A percentile compares a stretch with the other conserved stretches of the same genome.
phyloP scores from a whole-genome alignment of 1,284 basidiomycete genomes.

The Ganoderma leucocontextum region DNA sequence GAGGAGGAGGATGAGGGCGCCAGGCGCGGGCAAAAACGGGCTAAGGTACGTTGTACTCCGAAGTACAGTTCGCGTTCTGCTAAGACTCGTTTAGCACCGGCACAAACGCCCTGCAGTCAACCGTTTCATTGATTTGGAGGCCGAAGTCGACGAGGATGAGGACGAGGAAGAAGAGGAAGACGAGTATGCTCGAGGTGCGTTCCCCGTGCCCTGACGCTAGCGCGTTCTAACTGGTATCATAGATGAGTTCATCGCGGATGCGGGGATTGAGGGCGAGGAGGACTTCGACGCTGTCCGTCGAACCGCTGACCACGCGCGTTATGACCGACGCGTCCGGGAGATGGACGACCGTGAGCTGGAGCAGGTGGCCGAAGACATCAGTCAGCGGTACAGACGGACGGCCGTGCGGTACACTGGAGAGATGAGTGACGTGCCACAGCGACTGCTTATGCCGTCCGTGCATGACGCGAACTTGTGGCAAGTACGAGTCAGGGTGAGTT shows the following conservation, averaged over 20 bases:
- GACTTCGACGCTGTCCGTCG: slow-evolving; percentile 73
- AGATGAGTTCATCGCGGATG: slow-evolving; percentile 88
- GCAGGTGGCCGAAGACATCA: slow-evolving; percentile 87
- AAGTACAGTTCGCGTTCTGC: slow-evolving; percentile 18
- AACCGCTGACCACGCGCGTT: slow-evolving; percentile 76
- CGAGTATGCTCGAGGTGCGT: slow-evolving; percentile 77
- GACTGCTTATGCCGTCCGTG: slow-evolving; percentile 96
- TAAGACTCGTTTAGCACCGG: slow-evolving; percentile 53
- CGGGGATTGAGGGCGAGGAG: slow-evolving; percentile 69
- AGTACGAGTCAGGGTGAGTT: slow-evolving; percentile 88
- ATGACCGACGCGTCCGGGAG: slow-evolving; percentile 81
- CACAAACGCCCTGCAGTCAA: slow-evolving; percentile 72
- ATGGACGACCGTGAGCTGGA: slow-evolving; percentile 87
- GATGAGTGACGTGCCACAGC: slow-evolving; percentile 94
- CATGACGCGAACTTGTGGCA: slow-evolving; percentile 98
- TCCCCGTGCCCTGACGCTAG: background rate
- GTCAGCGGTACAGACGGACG: slow-evolving; percentile 80
- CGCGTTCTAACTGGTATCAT: slow-evolving; percentile 7
- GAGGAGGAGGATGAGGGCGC: slow-evolving; percentile 51
- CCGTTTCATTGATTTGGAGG: slow-evolving; percentile 95
- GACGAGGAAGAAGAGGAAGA: slow-evolving; percentile 96
- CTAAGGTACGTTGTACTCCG: slow-evolving; percentile 54
- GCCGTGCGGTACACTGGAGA: slow-evolving; percentile 85
- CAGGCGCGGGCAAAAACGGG: slow-evolving; percentile 57
- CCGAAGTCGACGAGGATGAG: slow-evolving; percentile 93